Evolutionary conservation across 352 stramenopile species (phyloP).

Genomic region (Thalassiosira mediterranea): DNA sequence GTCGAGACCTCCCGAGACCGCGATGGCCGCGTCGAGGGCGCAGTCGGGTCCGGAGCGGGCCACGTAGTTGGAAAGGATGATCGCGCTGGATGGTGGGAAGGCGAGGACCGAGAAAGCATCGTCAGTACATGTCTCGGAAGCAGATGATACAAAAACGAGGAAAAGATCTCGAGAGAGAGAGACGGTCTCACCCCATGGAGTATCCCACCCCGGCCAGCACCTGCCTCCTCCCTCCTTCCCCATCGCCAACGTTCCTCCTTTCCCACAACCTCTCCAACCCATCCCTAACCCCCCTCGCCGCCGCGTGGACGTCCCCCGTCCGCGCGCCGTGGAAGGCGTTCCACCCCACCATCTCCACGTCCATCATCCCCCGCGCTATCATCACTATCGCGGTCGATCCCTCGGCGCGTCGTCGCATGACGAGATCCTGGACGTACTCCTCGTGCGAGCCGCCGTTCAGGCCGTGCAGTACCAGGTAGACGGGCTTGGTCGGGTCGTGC

Average conservation of each 20-base stretch:
- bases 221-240: neutral
- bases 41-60: slow-evolving; percentile 57
- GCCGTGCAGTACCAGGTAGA: slow-evolving; percentile 86
- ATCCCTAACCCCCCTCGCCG: slow-evolving; percentile 62
- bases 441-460: slow-evolving; percentile 82
- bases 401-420: slow-evolving; percentile 47
- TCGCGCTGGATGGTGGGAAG: slow-evolving; percentile 20
- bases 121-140: neutral
- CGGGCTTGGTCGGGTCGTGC: slow-evolving; percentile 46
- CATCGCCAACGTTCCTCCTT: neutral
- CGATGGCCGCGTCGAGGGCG: slow-evolving; percentile 75
- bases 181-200: slow-evolving; percentile 70
- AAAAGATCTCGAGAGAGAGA: neutral
- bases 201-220: slow-evolving; percentile 70
- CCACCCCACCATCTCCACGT: slow-evolving; percentile 42
- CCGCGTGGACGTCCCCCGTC: slow-evolving; percentile 71
- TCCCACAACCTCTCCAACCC: slow-evolving; percentile 24
- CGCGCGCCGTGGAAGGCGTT: slow-evolving; percentile 84
- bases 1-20: slow-evolving; percentile 82
- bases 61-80: slow-evolving; percentile 83
- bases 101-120: neutral
- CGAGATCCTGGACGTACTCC: slow-evolving; percentile 84
- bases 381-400: slow-evolving; percentile 76
- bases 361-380: slow-evolving; percentile 36
- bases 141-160: neutral